These are phyloP conservation scores for Cladosporium austrohemisphaericum DNA, from an alignment of 2,329 filamentous ascomycete species.

Conservation along the genomic window DNA sequence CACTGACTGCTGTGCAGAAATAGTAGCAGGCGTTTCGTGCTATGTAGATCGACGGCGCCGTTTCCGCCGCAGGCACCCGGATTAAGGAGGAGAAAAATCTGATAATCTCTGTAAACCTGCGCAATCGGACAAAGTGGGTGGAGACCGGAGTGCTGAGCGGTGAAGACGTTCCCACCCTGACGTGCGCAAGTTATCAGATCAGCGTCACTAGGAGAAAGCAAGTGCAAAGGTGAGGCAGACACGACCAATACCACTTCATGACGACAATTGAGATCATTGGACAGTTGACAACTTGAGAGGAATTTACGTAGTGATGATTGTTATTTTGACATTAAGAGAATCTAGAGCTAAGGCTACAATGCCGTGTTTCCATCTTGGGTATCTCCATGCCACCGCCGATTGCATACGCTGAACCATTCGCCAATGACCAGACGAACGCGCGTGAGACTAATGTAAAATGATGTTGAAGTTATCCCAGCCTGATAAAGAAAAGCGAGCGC, in stretches of 20 bases:
- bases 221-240: too few species aligned
- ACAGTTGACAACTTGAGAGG: too few species aligned
- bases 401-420: constrained; percentile 3
- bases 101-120: neutral
- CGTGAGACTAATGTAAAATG: neutral
- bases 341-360: neutral
- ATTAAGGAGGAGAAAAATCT: neutral
- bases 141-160: neutral
- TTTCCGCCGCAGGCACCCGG: neutral
- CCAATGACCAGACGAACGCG: neutral
- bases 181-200: neutral
- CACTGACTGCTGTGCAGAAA: too few species aligned
- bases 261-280: too few species aligned
- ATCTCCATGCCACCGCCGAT: constrained; percentile 10
- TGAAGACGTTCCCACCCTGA: neutral
- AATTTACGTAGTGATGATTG: neutral
- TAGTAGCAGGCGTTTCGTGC: too few species aligned
- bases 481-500: constrained; percentile 13
- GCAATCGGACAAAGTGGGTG: neutral
- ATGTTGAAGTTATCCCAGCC: neutral
- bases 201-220: neutral
- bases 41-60: neutral
- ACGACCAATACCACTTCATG: too few species aligned
- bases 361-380: constrained; percentile 6
- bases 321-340: constrained; percentile 5